Base-by-base conservation (phyloP, 805 yeast genomes). In the Ogataea polymorpha region DNA sequence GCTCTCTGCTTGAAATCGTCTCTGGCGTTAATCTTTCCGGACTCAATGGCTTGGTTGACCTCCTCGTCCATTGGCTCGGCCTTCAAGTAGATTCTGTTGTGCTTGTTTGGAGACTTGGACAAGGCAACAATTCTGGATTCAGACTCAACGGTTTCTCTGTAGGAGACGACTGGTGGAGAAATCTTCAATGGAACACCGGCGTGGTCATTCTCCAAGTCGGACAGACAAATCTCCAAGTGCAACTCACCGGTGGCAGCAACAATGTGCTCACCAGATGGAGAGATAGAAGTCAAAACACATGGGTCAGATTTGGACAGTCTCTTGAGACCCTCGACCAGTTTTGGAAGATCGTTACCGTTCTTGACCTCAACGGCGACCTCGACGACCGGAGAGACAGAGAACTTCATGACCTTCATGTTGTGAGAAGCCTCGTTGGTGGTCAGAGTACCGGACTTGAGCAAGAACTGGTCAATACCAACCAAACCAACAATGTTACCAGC, bases 401-500 rank as follows among this genome's bases (percentile, higher is more conserved):
- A 91, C 76, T 90, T 91, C 99, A 91, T 91, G 67, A 91, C 98
- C 87, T 88, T 90, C 89, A 91, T 78, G 93, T 91, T 91, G 93
- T 93, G 97, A 61, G 99, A 86, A 63, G 87, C 73, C 72, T 93
- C 98, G 68, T 75, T 75, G 71, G 97, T 91, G 78, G 99, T 93
- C 67, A 91, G 77, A 66, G 99, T 91, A 89, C 98, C 99, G 66
- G 96, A 86, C 80, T 91, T 91, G 76, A 91, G 86, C 78, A 91
- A 86, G 87, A 90, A 91, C 82, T 91, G 99, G 78, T 91, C 99
- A 65, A 91, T 86, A 90, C 99, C 99, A 66, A 91, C 98, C 72
- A 91, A 79, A 89, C 98, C 99, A 69, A 90, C 82, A 84, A 91
- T 91, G 96, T 91, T 91, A 87, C 99, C 99, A 63, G 98, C 97